These are phyloP conservation scores for Epichloe sibirici DNA, from an alignment of 2,329 filamentous ascomycete genomes.

Conservation along the genomic window DNA sequence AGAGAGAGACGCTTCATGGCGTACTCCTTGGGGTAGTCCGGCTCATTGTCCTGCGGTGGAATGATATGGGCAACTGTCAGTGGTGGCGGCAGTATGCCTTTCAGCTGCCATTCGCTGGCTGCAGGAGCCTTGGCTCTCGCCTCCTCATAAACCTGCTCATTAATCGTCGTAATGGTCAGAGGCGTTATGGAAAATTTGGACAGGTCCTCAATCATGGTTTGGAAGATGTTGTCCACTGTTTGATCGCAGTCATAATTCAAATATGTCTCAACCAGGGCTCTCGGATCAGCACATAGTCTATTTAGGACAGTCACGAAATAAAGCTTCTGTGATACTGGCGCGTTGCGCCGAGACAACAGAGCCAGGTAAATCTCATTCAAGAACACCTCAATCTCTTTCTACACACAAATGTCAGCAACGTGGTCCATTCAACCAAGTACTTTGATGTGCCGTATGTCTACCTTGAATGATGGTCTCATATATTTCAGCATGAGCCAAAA, in stretches of 20 bases:
- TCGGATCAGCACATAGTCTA: constrained; percentile 71
- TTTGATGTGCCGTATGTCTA: constrained; percentile 21
- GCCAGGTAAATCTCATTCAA: constrained; percentile 94
- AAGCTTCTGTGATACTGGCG: constrained; percentile 81
- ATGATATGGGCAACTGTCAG: constrained; percentile 68
- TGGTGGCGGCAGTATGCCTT: constrained; percentile 74
- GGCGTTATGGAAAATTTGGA: constrained; percentile 75
- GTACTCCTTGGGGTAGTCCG: constrained; percentile 77
- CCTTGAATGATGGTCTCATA: constrained; percentile 88
- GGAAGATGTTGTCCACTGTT: constrained; percentile 93
- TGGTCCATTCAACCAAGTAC: neutral
- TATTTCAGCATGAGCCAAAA: constrained; percentile 97
- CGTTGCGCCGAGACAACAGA: constrained; percentile 76
- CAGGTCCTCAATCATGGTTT: constrained; percentile 85
- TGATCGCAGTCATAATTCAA: constrained; percentile 97
- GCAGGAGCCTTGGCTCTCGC: constrained; percentile 49
- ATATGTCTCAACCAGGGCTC: constrained; percentile 86
- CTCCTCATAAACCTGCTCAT: constrained; percentile 83
- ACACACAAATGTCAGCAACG: constrained; percentile 17
- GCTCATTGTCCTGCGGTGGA: constrained; percentile 45
- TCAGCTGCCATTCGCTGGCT: constrained; percentile 71
- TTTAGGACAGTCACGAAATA: constrained; percentile 81
- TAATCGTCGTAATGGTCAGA: constrained; percentile 58
- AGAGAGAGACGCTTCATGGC: constrained; percentile 81
- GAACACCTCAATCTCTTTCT: constrained; percentile 97